Evolutionary conservation across 1,139 yeast genomes (phyloP), one percentile per base, ranked within the genome.

Genomic region (Kodamaea sp.): DNA sequence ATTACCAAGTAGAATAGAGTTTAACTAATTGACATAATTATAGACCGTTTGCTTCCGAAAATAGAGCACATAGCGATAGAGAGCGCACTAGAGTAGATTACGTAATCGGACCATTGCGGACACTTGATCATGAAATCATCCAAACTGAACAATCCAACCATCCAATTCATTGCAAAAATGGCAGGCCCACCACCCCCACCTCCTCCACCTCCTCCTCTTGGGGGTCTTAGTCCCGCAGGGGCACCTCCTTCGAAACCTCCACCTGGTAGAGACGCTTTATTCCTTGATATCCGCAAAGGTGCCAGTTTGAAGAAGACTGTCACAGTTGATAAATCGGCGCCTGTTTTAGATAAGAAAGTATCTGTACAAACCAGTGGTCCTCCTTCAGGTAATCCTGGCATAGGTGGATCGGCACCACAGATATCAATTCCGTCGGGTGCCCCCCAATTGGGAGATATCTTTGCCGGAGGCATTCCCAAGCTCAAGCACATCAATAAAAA

Each of bases 381-480:
- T 3, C 41, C 44, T 16, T 35, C 34, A n/a, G 28, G 43, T 9
- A 32, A 53, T 34, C 35, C 29, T 15, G 30, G 42, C 10, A 13
- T 47, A 19, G 37, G 37, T 31, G 32, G 44, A 12, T 28, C 46
- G n/a, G 34, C 43, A 4, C 45, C 57, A 1, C 45, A 51, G 2
- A 51, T 55, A 33, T 28, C 40, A 29, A 28, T 31, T 22, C 37
- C 67, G 47, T 32, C 49, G 29, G 64, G 68, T 26, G 66, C 66
- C 3, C 83, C 82, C n/a, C 80, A 70, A 51, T 60, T 87, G 43
- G 95, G 90, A 15, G 92, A 84, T 38, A 73, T 87, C 11, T 80
- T 87, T 57, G 94, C 96, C 7, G 89, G 87, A 8, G 96, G 96
- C 1, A 73, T 88, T 57, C 96, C 96, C 7, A 86, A 84, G 50